Percentiles rank a stretch among this genome's conserved stretches.
Conservation (phyloP, 805 yeast species). For the Starmerella apicola region DNA sequence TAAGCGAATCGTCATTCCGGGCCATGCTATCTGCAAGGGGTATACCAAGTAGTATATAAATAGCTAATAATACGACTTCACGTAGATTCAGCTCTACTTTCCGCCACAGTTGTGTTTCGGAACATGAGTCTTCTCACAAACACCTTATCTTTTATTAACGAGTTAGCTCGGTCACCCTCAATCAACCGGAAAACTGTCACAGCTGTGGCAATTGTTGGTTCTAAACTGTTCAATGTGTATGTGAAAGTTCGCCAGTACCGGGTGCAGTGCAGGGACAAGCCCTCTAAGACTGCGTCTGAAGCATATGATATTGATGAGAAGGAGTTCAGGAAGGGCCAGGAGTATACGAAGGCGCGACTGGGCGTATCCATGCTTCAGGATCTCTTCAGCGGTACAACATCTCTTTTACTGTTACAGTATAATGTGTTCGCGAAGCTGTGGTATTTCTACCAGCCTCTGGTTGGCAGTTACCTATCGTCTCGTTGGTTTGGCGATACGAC, state of each 20-base stretch:
- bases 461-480: conserved; percentile 17
- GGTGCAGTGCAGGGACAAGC: conserved; percentile 13
- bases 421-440: conserved; percentile 58
- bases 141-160: neutral
- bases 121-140: no score
- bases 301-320: conserved; percentile 55
- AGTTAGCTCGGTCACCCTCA: conserved; percentile 3
- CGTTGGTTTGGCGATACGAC: conserved; percentile 28
- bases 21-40: no score
- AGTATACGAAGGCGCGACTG: conserved; percentile 60
- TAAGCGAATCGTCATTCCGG: no score
- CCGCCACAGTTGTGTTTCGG: no score
- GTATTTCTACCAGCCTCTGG: conserved; percentile 29
- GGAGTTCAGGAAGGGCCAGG: conserved; percentile 64
- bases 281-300: conserved; percentile 52
- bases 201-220: conserved; percentile 60
- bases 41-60: no score
- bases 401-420: conserved; percentile 45
- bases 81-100: no score
- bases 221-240: conserved; percentile 62
- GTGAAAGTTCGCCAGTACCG: conserved; percentile 65
- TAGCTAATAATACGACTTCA: no score
- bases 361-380: conserved; percentile 49
- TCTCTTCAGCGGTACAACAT: conserved; percentile 37
- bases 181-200: conserved; percentile 64